Evolutionary conservation across 164 flowering plant genomes (phyloP), one percentile per base, ranked within the genome.

Genomic region (Echeveria elegans): DNA sequence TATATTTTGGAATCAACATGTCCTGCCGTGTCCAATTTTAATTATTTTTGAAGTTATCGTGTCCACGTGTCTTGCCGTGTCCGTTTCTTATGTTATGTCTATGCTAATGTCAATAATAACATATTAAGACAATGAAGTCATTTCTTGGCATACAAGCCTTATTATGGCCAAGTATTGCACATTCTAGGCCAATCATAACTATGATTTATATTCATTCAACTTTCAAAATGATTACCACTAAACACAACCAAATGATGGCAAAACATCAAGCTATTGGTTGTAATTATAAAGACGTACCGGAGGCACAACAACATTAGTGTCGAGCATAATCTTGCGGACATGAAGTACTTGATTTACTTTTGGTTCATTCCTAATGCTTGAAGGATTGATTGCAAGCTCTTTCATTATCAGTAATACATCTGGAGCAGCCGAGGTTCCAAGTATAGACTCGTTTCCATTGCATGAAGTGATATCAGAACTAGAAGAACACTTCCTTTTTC

Each of bases 361-460:
- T 2, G 2, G 26, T 43, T 73, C 36, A 31, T 61, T 31, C 43
- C 38, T 61, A 2, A 47, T 53, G 26, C 60, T 64, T 43, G 70
- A 71, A 18, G 76, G 80, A 71, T 77, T 69, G 43, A 68, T 14
- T 23, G 78, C 76, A 45, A 71, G 74, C 30, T 31, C 48, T 69
- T 69, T 76, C n/a, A 79, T 38, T 67, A 59, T 53, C 56, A 52
- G 18, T 37, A 79, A 23, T 69, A 72, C 40, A 56, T 70, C 75
- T 30, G 30, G 59, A 64, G 64, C 63, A 16, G 65, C 18, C 58
- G 37, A 32, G 7, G 65, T 43, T 36, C 53, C 45, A n/a, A 18
- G 19, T 14, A 45, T 8, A 6, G 26, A 62, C n/a, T 71, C 34
- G 24, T 12, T 21, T 23, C 24, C 0, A 9, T 28, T 56, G 61